These are phyloP conservation scores for Cynanchum wilfordii DNA, from an alignment of 257 asterid genomes.

Conservation along the genomic window DNA sequence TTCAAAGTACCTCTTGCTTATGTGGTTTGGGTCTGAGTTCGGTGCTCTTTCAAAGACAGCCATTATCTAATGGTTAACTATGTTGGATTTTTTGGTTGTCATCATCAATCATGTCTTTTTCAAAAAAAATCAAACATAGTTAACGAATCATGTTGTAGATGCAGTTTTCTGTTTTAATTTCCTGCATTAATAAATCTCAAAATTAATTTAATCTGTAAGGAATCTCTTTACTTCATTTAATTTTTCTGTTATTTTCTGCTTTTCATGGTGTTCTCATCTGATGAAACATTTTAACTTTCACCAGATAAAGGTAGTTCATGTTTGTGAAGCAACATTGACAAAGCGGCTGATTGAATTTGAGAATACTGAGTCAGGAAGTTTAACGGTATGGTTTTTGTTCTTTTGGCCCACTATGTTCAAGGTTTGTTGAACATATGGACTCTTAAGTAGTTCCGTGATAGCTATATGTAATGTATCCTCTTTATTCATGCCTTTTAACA, in stretches of 20 bases:
- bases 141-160: neutral
- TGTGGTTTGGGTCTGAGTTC: neutral
- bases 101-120: neutral
- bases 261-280: slow-evolving; percentile 14
- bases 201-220: neutral
- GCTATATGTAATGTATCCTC: neutral
- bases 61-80: neutral
- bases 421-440: neutral
- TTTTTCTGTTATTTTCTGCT: neutral
- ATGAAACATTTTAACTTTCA: slow-evolving; percentile 9
- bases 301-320: slow-evolving; percentile 72
- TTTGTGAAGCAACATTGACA: slow-evolving; percentile 76
- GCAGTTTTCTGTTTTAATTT: neutral
- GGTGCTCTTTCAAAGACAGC: neutral
- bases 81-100: neutral
- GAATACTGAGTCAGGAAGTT: slow-evolving; percentile 73
- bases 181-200: neutral
- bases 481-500: too few species aligned
- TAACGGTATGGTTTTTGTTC: slow-evolving; percentile 49
- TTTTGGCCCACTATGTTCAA: neutral
- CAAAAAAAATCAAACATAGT: too few species aligned
- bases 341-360: slow-evolving; percentile 87
- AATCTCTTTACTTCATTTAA: neutral
- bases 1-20: neutral
- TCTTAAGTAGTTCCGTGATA: neutral